phyloP scores from a whole-genome alignment of 768 basidiomycete genomes.

The Gloeostereum incarnatum region DNA sequence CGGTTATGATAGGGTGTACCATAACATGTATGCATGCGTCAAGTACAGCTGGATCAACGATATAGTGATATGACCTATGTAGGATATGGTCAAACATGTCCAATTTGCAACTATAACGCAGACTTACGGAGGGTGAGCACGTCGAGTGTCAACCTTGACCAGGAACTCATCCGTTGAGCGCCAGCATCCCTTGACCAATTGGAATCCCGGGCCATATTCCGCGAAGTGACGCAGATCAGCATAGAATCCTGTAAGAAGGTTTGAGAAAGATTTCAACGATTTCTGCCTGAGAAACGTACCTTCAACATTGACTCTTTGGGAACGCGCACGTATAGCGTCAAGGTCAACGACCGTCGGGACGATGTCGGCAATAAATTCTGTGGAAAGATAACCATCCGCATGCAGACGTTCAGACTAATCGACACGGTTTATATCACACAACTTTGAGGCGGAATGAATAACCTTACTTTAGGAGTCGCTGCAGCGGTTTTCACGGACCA shows the following conservation, averaged over 20 bases:
- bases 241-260: slow-evolving; percentile 16
- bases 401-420: slow-evolving; percentile 10
- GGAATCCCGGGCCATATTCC: slow-evolving; percentile 20
- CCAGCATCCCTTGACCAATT: slow-evolving; percentile 15
- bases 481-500: slow-evolving; percentile 16
- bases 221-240: slow-evolving; percentile 18
- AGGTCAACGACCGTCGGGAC: slow-evolving; percentile 8
- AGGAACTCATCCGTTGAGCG: slow-evolving; percentile 16
- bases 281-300: too few relatives aligned
- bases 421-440: background rate
- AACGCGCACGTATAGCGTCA: slow-evolving; percentile 8
- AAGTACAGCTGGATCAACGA: slow-evolving; percentile 25
- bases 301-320: too few relatives aligned
- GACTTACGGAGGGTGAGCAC: too few relatives aligned
- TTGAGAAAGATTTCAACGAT: slow-evolving; percentile 5
- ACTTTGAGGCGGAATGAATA: slow-evolving; percentile 1
- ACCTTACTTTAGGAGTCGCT: slow-evolving; percentile 6
- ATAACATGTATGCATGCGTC: slow-evolving; percentile 25
- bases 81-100: too few relatives aligned
- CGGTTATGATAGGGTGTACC: slow-evolving; percentile 19
- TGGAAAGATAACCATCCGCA: slow-evolving; percentile 14
- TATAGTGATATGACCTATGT: slow-evolving; percentile 15
- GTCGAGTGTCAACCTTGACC: too few relatives aligned
- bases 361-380: slow-evolving; percentile 5
- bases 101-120: too few relatives aligned